Percentiles rank a stretch among this genome's conserved stretches.
These are phyloP conservation scores for Drosera spatulata DNA, from an alignment of 179 eudicot species.

Conservation along the genomic window DNA sequence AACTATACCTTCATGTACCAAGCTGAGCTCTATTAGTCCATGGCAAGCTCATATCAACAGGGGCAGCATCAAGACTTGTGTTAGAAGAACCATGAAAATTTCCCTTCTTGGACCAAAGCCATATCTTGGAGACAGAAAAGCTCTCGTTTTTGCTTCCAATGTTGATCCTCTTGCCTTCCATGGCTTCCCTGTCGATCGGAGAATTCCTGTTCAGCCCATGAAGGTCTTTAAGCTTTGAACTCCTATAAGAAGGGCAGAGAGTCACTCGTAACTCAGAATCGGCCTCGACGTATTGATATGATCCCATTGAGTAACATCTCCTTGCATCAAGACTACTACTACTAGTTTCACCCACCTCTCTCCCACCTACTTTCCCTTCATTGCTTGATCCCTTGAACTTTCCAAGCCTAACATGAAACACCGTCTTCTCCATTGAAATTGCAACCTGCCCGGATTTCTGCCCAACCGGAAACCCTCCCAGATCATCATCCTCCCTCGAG, in stretches of 20 bases:
- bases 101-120: conserved; percentile 14
- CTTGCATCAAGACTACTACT: conserved; percentile 7
- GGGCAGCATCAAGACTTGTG: not conserved
- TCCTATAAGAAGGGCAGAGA: conserved; percentile 2
- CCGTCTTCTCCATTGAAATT: not conserved
- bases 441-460: conserved; percentile 1
- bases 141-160: conserved; percentile 5
- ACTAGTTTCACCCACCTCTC: not conserved
- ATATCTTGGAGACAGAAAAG: conserved; percentile 11
- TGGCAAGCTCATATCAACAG: conserved; percentile 5
- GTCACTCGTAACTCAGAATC: conserved; percentile 4
- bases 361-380: not conserved
- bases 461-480: not conserved
- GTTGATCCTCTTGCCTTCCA: conserved; percentile 5
- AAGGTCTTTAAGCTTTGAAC: not conserved
- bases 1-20: too few relatives aligned
- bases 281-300: conserved; percentile 7
- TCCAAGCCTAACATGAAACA: conserved; percentile 9
- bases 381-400: conserved; percentile 4
- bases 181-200: not conserved
- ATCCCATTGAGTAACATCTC: conserved; percentile 12
- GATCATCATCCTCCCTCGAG: not conserved
- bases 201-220: not conserved
- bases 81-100: conserved; percentile 6
- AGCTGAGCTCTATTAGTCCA: not conserved